A percentile compares a stretch with the other conserved stretches of the same genome.
phyloP scores from a whole-genome alignment of 257 asterid genomes.

The Solanum bulbocastanum region DNA sequence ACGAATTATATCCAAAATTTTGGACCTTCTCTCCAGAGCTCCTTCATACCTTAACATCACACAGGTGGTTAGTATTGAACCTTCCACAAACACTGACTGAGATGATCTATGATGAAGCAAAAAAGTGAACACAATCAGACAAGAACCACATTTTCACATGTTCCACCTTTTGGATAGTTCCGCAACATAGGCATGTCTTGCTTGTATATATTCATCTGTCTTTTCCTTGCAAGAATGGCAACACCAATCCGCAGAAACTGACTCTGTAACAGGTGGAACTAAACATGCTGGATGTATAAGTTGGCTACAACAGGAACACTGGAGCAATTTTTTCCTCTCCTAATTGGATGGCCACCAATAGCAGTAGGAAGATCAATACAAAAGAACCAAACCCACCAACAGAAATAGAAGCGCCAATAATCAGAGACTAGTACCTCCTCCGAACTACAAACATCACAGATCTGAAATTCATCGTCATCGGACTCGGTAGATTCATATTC shows the following conservation, averaged over 20 bases:
- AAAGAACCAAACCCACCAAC: not conserved
- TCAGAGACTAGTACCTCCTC: conserved; percentile 52
- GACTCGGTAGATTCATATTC: conserved; percentile 53
- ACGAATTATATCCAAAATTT: conserved; percentile 69
- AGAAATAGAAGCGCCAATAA: not conserved
- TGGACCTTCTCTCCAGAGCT: conserved; percentile 65
- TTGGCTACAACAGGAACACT: conserved; percentile 82
- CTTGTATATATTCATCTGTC: conserved; percentile 84
- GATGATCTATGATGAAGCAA: not conserved
- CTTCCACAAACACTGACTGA: not conserved
- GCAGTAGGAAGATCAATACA: not conserved
- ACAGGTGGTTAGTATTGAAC: not conserved
- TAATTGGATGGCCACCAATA: conserved; percentile 13
- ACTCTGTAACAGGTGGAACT: conserved; percentile 75
- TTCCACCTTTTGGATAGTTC: conserved; percentile 62
- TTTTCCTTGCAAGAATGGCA: conserved; percentile 88
- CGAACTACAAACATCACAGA: conserved; percentile 76
- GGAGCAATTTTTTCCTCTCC: conserved; percentile 94
- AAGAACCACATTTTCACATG: not conserved
- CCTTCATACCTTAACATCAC: conserved; percentile 60
- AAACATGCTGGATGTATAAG: conserved; percentile 76
- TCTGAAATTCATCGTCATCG: conserved; percentile 97
- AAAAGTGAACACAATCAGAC: not conserved
- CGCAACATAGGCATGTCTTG: conserved; percentile 58
- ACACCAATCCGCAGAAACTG: conserved; percentile 65